A percentile compares a stretch with the other conserved stretches of the same genome.
phyloP scores from a whole-genome alignment of 495 filamentous ascomycete genomes.

The Chaetomium tenue region DNA sequence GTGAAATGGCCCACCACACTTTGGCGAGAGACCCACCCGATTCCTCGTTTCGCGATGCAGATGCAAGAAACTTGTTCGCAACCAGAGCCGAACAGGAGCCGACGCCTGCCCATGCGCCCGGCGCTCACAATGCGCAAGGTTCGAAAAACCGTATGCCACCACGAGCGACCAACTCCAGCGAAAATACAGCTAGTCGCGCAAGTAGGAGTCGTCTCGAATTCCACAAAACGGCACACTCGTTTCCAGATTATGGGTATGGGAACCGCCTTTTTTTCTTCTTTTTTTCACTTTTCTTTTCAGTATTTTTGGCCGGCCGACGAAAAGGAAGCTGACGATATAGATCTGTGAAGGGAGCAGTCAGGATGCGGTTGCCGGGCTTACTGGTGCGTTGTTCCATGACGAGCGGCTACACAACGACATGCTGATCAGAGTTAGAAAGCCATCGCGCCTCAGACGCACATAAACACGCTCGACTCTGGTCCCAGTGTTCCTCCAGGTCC shows the following conservation, averaged over 20 bases:
- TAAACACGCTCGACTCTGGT: slow-evolving; percentile 20
- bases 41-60: background rate
- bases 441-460: background rate
- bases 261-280: background rate
- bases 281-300: background rate
- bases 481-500: background rate
- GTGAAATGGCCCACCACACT: background rate
- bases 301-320: background rate
- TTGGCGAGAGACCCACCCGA: slow-evolving; percentile 12
- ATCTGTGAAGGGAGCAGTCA: slow-evolving; percentile 27
- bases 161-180: background rate
- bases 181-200: slow-evolving; percentile 10
- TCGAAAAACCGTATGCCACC: slow-evolving; percentile 7
- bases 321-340: slow-evolving; percentile 22
- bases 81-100: background rate
- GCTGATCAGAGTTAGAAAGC: slow-evolving; percentile 11
- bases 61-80: slow-evolving; percentile 10
- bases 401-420: too few species aligned
- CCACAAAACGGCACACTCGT: slow-evolving; percentile 28
- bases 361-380: slow-evolving; percentile 21
- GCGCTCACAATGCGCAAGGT: slow-evolving; percentile 28
- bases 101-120: slow-evolving; percentile 1
- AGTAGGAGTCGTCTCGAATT: slow-evolving; percentile 22
- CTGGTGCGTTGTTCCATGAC: background rate
- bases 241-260: slow-evolving; percentile 38